Evolutionary conservation across 371 early-diverging fungal genomes (phyloP).

Genomic region (Rhizopus delemar): DNA sequence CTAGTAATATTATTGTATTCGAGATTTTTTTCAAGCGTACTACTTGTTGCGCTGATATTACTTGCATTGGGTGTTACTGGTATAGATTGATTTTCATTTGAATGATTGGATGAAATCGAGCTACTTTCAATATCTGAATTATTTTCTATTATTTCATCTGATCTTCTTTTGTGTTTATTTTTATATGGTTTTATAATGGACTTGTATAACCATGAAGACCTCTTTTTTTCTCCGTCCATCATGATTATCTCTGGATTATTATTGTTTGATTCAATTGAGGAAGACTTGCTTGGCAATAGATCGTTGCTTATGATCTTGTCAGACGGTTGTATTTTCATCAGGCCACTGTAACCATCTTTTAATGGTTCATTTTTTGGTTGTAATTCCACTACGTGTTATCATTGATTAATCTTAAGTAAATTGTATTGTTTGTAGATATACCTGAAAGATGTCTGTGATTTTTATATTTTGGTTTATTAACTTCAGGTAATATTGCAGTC

Average conservation of each 20-base stretch:
- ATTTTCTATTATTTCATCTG: background rate
- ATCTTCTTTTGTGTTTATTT: background rate
- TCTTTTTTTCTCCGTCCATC: conserved; percentile 3
- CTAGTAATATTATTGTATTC: background rate
- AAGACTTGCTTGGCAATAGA: too few species aligned
- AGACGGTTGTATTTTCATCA: background rate
- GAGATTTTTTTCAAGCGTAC: background rate
- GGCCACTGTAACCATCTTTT: background rate
- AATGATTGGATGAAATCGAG: conserved; percentile 3
- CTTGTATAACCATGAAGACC: conserved; percentile 19
- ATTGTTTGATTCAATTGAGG: background rate
- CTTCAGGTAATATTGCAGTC: conserved; percentile 28
- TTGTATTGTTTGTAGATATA: background rate
- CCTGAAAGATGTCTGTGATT: conserved; percentile 6
- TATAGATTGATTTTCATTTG: background rate
- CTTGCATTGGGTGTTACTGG: background rate
- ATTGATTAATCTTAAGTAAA: background rate
- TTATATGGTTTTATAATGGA: conserved; percentile 14
- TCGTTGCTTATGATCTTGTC: background rate
- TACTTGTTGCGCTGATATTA: background rate
- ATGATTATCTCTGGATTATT: background rate
- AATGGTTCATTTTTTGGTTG: background rate
- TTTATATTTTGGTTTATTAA: conserved; percentile 10
- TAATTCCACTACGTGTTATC: background rate
- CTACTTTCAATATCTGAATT: background rate